These are phyloP conservation scores for Puccinia triticina DNA, from an alignment of 1,284 basidiomycete species.

Conservation along the genomic window DNA sequence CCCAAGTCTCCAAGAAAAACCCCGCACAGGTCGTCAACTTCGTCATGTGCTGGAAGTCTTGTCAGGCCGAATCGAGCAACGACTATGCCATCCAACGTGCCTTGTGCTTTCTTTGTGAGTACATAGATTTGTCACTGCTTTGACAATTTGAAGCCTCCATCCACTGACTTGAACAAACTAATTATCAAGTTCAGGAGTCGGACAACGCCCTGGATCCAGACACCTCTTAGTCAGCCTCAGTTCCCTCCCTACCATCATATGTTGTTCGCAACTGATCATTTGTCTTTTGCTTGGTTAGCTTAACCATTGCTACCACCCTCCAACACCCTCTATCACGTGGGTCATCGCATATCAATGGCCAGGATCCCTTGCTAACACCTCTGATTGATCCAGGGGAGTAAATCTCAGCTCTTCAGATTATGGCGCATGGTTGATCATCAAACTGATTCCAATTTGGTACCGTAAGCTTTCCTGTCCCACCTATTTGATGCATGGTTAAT, in stretches of 20 bases:
- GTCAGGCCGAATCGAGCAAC: too few species aligned
- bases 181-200: slow-evolving; percentile 13
- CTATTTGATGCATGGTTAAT: slow-evolving; percentile 48
- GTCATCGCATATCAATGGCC: slow-evolving; percentile 27
- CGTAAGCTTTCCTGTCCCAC: slow-evolving; percentile 26
- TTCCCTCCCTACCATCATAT: slow-evolving; percentile 62
- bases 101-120: too few species aligned
- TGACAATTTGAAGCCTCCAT: too few species aligned
- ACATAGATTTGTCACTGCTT: too few species aligned
- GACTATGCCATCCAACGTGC: too few species aligned
- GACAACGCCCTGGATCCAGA: neutral
- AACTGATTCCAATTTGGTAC: neutral
- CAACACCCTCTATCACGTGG: slow-evolving; percentile 49
- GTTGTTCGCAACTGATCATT: too few species aligned
- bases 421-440: slow-evolving; percentile 56
- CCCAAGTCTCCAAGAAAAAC: too few species aligned
- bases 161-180: slow-evolving; percentile 4
- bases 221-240: slow-evolving; percentile 34
- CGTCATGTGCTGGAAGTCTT: too few species aligned
- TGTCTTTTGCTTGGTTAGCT: neutral
- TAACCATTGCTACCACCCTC: slow-evolving; percentile 28
- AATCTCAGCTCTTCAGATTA: neutral
- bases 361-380: slow-evolving; percentile 1
- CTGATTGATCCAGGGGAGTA: slow-evolving; percentile 45
- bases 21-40: too few species aligned